Conservation (phyloP, 306 rosid genomes). For the Delonix regia region DNA sequence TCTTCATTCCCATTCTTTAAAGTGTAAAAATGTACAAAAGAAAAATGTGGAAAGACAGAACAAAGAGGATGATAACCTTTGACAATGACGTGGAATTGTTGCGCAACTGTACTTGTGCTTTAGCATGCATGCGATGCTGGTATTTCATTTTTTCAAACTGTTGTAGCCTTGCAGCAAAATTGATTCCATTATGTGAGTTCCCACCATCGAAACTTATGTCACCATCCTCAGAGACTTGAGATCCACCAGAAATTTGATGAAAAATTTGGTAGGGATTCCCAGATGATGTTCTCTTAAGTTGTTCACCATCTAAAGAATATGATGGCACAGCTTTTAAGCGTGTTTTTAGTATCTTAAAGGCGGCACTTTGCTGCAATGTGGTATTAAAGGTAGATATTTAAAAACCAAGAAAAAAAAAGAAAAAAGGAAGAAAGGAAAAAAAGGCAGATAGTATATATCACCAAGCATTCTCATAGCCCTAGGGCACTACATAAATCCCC, state of each 20-base stretch:
- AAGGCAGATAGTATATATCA: not conserved
- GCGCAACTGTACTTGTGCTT: constrained; percentile 45
- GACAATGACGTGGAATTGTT: constrained; percentile 39
- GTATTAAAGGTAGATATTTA: constrained; percentile 34
- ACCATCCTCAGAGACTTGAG: constrained; percentile 66
- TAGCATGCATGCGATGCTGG: constrained; percentile 68
- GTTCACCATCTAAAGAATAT: constrained; percentile 70
- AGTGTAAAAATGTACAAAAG: not conserved
- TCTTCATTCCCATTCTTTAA: not conserved
- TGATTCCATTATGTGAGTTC: constrained; percentile 62
- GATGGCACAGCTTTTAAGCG: constrained; percentile 90
- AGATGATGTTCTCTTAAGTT: constrained; percentile 53
- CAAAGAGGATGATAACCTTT: constrained; percentile 52
- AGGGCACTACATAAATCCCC: not conserved
- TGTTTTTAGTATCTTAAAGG: constrained; percentile 87
- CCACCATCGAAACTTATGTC: constrained; percentile 53
- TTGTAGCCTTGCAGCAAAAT: constrained; percentile 70
- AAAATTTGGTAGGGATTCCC: constrained; percentile 66
- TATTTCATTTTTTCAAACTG: constrained; percentile 87
- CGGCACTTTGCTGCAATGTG: constrained; percentile 90
- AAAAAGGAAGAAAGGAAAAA: too few relatives aligned
- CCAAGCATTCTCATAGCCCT: constrained; percentile 12
- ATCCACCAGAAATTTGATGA: constrained; percentile 61
- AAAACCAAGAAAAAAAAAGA: not conserved
- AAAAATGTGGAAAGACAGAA: not conserved